Conservation (phyloP, 257 asterid species). For the Oldenlandia corymbosa region DNA sequence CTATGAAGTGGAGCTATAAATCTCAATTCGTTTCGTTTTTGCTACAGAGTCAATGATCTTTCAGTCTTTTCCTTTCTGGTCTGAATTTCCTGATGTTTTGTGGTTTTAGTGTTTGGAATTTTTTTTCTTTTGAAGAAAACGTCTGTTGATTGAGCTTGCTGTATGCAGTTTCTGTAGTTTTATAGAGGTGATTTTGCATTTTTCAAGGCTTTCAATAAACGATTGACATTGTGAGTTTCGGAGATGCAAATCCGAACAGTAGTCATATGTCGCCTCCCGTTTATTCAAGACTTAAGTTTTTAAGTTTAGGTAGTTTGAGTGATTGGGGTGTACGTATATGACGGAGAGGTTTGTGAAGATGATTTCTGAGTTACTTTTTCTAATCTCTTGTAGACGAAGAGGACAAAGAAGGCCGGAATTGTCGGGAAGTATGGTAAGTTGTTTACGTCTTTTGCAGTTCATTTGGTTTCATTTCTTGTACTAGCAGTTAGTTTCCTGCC, state of each 20-base stretch:
- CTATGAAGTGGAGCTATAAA: neutral
- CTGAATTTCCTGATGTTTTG: neutral
- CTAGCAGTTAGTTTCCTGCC: no score
- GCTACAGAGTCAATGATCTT: neutral
- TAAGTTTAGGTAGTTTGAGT: neutral
- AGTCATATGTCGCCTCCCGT: no score
- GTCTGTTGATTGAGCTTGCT: neutral
- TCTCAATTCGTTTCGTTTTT: neutral
- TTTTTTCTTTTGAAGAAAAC: neutral
- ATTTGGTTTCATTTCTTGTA: neutral
- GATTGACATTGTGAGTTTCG: neutral
- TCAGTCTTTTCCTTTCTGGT: neutral
- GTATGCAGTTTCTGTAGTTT: neutral
- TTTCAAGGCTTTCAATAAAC: neutral
- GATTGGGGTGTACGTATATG: neutral
- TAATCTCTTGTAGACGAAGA: slow-evolving; percentile 56
- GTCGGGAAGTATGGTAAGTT: slow-evolving; percentile 79
- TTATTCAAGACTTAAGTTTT: no score
- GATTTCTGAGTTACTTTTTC: neutral
- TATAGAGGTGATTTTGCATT: neutral
- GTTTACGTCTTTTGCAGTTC: neutral
- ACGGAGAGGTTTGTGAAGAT: neutral
- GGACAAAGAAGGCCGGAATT: slow-evolving; percentile 86
- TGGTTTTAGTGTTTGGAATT: no score
- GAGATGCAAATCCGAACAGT: no score